Percentiles rank a stretch among this genome's conserved stretches.
These are phyloP conservation scores for Phialemonium atrogriseum DNA, from an alignment of 2,329 filamentous ascomycete species.

Conservation along the genomic window DNA sequence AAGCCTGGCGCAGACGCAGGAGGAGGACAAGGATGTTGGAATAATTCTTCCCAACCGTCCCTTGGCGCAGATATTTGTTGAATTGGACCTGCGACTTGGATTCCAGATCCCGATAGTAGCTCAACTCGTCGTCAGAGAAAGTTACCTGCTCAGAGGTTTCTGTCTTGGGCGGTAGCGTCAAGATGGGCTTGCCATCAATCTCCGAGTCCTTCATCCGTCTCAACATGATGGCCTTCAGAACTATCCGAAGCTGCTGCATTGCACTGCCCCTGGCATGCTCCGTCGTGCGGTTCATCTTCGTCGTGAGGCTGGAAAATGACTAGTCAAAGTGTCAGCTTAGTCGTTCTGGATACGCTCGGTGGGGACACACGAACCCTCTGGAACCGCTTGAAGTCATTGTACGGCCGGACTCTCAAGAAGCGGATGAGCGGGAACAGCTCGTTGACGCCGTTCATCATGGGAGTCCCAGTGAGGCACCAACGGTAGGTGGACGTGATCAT, in stretches of 20 bases:
- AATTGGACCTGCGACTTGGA: conserved; percentile 59
- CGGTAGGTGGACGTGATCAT: conserved; percentile 52
- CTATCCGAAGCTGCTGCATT: conserved; percentile 63
- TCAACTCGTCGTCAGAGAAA: conserved; percentile 57
- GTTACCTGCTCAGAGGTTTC: conserved; percentile 53
- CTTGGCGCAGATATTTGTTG: conserved; percentile 65
- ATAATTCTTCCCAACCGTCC: conserved; percentile 65
- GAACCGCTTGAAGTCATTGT: conserved; percentile 58
- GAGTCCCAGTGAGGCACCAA: conserved; percentile 72
- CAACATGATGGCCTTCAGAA: conserved; percentile 74
- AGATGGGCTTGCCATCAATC: conserved; percentile 72
- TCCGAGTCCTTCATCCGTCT: conserved; percentile 72
- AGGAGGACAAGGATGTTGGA: conserved; percentile 73
- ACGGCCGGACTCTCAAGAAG: conserved; percentile 71
- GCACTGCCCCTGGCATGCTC: conserved; percentile 48
- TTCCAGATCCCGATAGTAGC: conserved; percentile 61
- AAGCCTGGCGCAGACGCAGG: conserved; percentile 71
- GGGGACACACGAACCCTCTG: conserved; percentile 31
- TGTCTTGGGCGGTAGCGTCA: conserved; percentile 58
- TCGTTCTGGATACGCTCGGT: conserved; percentile 6
- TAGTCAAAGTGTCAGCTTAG: too few species aligned
- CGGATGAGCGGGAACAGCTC: conserved; percentile 72
- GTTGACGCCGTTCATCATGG: conserved; percentile 78
- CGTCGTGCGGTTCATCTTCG: conserved; percentile 18
- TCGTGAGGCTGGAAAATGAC: conserved; percentile 31